Evolutionary conservation across 495 filamentous ascomycete species (phyloP), one percentile per base, ranked within the genome.

Genomic region (Lasiosphaeriaceae sp.): DNA sequence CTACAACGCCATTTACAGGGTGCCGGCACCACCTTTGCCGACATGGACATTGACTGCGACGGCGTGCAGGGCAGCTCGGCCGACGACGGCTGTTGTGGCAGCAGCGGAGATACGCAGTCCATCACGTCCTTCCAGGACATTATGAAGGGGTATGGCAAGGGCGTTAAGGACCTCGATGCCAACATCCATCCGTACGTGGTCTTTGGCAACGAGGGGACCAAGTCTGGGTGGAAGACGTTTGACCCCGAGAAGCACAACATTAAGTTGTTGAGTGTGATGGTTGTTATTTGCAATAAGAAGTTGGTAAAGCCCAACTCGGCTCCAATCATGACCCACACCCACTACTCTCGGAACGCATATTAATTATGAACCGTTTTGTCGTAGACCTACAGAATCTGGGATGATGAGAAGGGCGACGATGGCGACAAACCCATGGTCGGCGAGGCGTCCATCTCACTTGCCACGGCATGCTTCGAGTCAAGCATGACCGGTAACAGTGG

Each of bases 1-100:
- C 55, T 50, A 61, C 37, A 56, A 57, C 23, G 63, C 74, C 54
- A 65, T 76, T 50, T 78, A 74, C 57, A 71, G 44, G 73, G 73
- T 0, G 50, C 57, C 5, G 59, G 63, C 50, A 59, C 61, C 46
- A 55, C 62, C 14, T 57, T 75, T 12, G 68, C 71, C 24, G 74
- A 83, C 66, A 86, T 88, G 83, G 85, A 88, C 63, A 75, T 89
- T 52, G 85, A 88, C 69, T 88, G 86, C 64, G 84, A 89, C 62
- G 86, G 85, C 7, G 65, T 69, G n/a, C 76, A 83, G 54, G 65
- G 70, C 11, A 62, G 69, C 3, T 65, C 66, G 0, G 80, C 79
- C 0, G 78, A 78, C 54, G 72, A 77, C 53, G 70, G 72, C 29
- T 69, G 74, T 2, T 85, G 84, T 58, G 66, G 63, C 19, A 74